Evolutionary conservation across 2,329 filamentous ascomycete species (phyloP), one percentile per base, ranked within the genome.

Genomic region (Diplocarpon rosae): DNA sequence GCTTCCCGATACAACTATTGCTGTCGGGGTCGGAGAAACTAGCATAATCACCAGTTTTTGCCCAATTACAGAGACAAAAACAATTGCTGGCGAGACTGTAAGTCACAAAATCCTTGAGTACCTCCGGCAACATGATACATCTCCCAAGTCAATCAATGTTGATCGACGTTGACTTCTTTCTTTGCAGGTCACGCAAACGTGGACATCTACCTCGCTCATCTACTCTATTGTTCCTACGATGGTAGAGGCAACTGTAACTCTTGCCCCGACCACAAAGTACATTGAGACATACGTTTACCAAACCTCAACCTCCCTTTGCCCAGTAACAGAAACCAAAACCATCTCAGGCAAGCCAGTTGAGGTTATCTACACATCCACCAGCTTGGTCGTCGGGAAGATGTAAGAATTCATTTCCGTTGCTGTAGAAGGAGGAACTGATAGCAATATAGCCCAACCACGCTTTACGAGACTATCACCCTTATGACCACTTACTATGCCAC

Each of bases 251-350:
- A 49, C 50, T 46, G 29, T 39, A 29, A 43, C 17, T 17, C 24
- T 43, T 12, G 33, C 45, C n/a, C 40, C 13, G 1, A 31, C 42
- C 42, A 48, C 44, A 28, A 51, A 28, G 15, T 54, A 57, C 4
- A 38, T 65, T n/a, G 54, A 59, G 39, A 56, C 59, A 27, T 56
- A 59, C 11, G 55, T 60, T 24, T 54, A 62, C 27, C 52, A 28
- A 39, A 58, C 43, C 57, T 61, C 32, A 30, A 73, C 69, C 12
- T 64, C 61, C 13, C 58, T 70, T 12, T 69, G 66, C 56, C 66
- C 68, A 8, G 55, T 72, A 12, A 72, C 69, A 1, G 61, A 67
- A 52, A 67, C 66, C 37, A 65, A 64, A 56, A 69, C 66, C 1
- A 42, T 70, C 3, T 63, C 56, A 20, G 71, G 71, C 24, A 55